Base-by-base conservation (phyloP, 2,329 filamentous ascomycete genomes). In the Colletotrichum tanaceti region DNA sequence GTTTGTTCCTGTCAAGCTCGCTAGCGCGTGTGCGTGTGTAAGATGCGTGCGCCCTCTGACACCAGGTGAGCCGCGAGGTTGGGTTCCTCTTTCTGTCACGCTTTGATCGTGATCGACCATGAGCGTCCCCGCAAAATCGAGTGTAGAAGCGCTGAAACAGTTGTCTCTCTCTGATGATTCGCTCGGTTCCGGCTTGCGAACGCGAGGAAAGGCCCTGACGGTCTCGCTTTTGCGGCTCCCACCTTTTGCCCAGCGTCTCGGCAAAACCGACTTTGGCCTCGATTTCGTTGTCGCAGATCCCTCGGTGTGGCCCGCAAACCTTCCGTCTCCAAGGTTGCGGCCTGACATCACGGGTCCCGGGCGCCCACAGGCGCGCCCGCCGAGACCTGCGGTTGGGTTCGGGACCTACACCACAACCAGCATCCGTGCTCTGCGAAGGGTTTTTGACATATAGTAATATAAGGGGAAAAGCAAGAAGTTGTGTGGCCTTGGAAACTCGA, bases 1-100 rank as follows among this genome's bases (percentile, higher is more conserved):
- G 46, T 43, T 13, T 22, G 35, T 47, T 57, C n/a, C 58, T 66
- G 50, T 66, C 58, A 66, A 66, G 7, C 13, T 35, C 18, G 32
- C 24, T 24, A 58, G 52, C n/a, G 20, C 38, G n/a, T 20, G 3
- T 10, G 7, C 32, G 9, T 35, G 32, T 10, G 32, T 35, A 10
- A 49, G 52, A n/a, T 18, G 20, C 44, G n/a, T 20, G 3, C 6
- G 7, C 44, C 47, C 65, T 65, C 55, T 58, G 65, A 55, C 54
- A 20, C 46, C 14, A 46, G 46, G 32, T 32, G 47, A 54, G 22
- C 38, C 59, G 44, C 38, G n/a, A 18, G 32, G 53, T 39, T 43
- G 47, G 63, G 38, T 50, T 41, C 52, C 20, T 16, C 53, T 65
- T 41, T 41, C 57, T 20, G 16, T 16, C 54, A 24, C 58, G 65